Evolutionary conservation across 1,284 basidiomycete genomes (phyloP).

Genomic region (Trametes pubescens): DNA sequence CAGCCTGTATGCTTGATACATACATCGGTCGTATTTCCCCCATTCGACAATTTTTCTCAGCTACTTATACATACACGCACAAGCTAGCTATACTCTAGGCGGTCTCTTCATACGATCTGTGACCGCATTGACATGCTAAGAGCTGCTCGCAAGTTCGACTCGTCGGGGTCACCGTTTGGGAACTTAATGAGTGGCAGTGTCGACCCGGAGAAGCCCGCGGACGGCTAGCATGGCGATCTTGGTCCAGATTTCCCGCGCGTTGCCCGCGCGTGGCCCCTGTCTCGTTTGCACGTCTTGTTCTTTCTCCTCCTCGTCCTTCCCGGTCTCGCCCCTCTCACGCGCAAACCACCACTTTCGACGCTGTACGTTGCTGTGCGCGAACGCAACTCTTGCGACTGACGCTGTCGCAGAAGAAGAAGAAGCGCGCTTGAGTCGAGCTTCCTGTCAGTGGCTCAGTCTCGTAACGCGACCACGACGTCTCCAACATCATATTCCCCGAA

Average conservation of each 20-base stretch:
- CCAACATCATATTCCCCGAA: not conserved
- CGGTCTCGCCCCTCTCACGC: not conserved
- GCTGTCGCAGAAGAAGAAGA: not conserved
- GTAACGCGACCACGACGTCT: not conserved
- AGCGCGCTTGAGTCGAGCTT: not conserved
- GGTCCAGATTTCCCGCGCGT: not conserved
- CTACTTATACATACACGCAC: no score
- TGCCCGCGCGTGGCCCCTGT: not conserved
- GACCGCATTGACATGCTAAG: not conserved
- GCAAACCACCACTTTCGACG: not conserved
- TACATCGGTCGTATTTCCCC: not conserved
- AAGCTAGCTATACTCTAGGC: not conserved
- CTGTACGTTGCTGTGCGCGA: slow-evolving; percentile 1
- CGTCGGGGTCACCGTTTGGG: not conserved
- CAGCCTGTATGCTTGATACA: not conserved
- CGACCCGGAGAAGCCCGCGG: not conserved
- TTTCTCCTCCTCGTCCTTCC: not conserved
- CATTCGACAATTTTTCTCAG: not conserved
- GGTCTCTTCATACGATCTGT: not conserved
- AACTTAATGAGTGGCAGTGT: slow-evolving; percentile 4
- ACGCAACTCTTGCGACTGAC: not conserved
- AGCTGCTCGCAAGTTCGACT: not conserved
- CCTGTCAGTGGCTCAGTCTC: not conserved
- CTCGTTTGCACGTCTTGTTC: not conserved
- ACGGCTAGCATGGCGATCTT: not conserved